Evolutionary conservation across 208 protist species (phyloP).

Genomic region (Leishmania amazonensis): DNA sequence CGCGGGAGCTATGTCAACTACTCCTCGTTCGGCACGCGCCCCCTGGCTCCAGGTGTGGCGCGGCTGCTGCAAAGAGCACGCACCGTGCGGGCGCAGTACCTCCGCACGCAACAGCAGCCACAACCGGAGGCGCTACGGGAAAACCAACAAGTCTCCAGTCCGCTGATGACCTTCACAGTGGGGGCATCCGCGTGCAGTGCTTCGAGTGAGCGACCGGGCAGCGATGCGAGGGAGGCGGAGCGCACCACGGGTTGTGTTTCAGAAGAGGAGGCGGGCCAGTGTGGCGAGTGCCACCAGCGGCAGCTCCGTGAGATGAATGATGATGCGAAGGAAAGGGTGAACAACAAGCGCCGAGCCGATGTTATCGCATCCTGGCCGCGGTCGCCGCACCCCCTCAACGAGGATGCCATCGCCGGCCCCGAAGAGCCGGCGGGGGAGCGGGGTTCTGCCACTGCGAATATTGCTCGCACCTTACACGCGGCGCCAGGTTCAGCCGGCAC

Average conservation of each 20-base stretch:
- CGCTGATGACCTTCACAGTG: neutral
- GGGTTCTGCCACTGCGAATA: neutral
- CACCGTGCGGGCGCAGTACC: conserved; percentile 15
- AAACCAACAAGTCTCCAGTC: conserved; percentile 5
- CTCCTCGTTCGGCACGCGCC: conserved; percentile 46
- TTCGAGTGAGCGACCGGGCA: neutral
- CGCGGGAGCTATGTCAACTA: conserved; percentile 52
- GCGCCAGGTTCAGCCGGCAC: neutral
- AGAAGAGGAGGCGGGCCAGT: neutral
- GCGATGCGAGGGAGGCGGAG: neutral
- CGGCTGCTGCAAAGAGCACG: conserved; percentile 27
- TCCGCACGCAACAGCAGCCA: conserved; percentile 14
- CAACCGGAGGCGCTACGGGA: conserved; percentile 17
- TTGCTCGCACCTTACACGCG: neutral
- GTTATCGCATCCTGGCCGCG: neutral
- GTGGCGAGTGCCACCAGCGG: conserved; percentile 2
- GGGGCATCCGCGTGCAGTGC: neutral
- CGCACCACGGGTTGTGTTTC: neutral
- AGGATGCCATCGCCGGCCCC: neutral
- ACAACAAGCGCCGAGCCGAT: conserved; percentile 21
- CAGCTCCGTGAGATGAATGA: conserved; percentile 8
- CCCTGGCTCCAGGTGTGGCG: conserved; percentile 29
- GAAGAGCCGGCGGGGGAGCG: neutral
- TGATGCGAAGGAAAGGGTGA: conserved; percentile 5
- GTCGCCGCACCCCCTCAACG: neutral